A percentile compares a stretch with the other conserved stretches of the same genome.
These are phyloP conservation scores for Metschnikowia gelsemii DNA, from an alignment of 805 yeast genomes.

Conservation along the genomic window DNA sequence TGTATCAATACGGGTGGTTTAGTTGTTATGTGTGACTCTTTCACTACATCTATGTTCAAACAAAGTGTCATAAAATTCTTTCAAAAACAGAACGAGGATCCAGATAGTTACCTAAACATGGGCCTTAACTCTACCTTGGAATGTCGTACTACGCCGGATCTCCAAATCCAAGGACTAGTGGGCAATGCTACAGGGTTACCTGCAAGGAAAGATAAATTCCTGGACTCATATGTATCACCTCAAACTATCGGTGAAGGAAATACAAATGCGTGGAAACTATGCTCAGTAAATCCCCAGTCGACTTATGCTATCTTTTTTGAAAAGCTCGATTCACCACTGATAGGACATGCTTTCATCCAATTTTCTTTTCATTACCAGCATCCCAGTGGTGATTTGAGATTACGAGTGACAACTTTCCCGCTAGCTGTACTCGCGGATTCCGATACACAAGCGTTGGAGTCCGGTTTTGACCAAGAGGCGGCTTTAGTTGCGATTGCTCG, in stretches of 20 bases:
- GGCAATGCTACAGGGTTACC: slow-evolving; percentile 59
- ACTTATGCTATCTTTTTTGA: slow-evolving; percentile 61
- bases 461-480: slow-evolving; percentile 66
- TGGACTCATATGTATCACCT: slow-evolving; percentile 31
- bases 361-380: slow-evolving; percentile 63
- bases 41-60: slow-evolving; percentile 64
- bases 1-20: slow-evolving; percentile 61
- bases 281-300: slow-evolving; percentile 55
- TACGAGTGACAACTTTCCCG: slow-evolving; percentile 60
- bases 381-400: slow-evolving; percentile 53
- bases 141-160: slow-evolving; percentile 48
- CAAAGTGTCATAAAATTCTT: slow-evolving; percentile 60
- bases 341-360: slow-evolving; percentile 44
- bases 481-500: slow-evolving; percentile 63
- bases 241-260: slow-evolving; percentile 47
- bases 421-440: slow-evolving; percentile 42
- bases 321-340: slow-evolving; percentile 34
- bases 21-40: slow-evolving; percentile 62
- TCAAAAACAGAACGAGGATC: slow-evolving; percentile 29
- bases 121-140: slow-evolving; percentile 63
- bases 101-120: slow-evolving; percentile 42
- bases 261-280: slow-evolving; percentile 60
- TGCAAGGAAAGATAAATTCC: slow-evolving; percentile 26
- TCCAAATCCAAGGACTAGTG: slow-evolving; percentile 56
- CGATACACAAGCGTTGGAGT: slow-evolving; percentile 41